A percentile compares a stretch with the other conserved stretches of the same genome.
Evolutionary conservation across 148 eudicot species (phyloP).

Genomic region (Rhododendron molle): DNA sequence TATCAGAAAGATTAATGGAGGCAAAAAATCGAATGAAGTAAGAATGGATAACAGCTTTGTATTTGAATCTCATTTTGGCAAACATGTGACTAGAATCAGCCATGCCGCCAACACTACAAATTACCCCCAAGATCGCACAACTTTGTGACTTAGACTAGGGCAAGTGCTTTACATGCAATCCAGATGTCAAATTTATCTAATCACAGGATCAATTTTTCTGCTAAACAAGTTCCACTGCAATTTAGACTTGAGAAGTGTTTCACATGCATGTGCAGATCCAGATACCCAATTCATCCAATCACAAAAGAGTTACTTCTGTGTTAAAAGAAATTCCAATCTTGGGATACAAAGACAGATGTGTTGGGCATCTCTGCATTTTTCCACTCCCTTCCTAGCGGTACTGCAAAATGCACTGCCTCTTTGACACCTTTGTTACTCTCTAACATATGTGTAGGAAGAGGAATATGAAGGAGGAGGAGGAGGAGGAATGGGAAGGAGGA

Average conservation of each 20-base stretch:
- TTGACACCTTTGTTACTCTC: background rate
- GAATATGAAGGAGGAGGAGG: background rate
- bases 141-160: background rate
- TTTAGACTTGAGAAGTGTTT: background rate
- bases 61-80: background rate
- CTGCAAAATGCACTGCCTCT: background rate
- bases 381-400: background rate
- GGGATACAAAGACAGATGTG: background rate
- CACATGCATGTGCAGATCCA: background rate
- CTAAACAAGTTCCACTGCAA: background rate
- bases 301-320: background rate
- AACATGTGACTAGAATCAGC: background rate
- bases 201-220: background rate
- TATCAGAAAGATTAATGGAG: background rate
- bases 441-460: background rate
- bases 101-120: background rate
- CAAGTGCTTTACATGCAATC: conserved; percentile 1
- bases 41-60: background rate
- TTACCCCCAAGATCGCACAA: background rate
- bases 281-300: background rate
- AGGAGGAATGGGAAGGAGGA: too few species aligned
- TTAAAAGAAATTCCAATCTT: background rate
- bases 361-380: background rate
- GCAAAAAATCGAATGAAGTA: background rate
- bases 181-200: background rate